A percentile compares a stretch with the other conserved stretches of the same genome.
Conservation (phyloP, 78 protist species). For the Guillardia theta region DNA sequence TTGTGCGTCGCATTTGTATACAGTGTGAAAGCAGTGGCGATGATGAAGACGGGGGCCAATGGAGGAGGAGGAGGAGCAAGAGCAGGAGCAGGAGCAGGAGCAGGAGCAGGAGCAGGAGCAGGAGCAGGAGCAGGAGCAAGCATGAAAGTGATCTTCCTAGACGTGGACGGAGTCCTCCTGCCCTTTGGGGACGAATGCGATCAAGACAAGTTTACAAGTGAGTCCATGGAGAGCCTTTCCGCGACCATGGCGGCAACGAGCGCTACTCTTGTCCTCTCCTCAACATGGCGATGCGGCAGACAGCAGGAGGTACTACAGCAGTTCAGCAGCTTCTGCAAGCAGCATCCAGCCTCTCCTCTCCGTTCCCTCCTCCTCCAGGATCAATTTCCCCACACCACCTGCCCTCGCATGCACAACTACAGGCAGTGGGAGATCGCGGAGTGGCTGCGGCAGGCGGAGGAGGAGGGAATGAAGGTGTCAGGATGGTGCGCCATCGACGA, state of each 20-base stretch:
- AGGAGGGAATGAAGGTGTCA: neutral
- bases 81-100: no score
- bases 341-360: neutral
- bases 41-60: no score
- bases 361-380: neutral
- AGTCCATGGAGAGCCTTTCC: neutral
- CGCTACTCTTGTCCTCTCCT: neutral
- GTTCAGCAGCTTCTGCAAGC: neutral
- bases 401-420: neutral
- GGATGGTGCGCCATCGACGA: slow-evolving; percentile 5
- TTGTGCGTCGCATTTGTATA: no score
- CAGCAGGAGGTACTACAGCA: neutral
- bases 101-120: no score
- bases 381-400: neutral
- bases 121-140: no score
- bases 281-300: neutral
- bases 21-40: no score
- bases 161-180: neutral
- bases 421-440: neutral
- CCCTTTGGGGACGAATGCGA: neutral
- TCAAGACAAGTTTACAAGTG: neutral
- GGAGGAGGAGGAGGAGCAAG: no score
- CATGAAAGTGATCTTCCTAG: neutral
- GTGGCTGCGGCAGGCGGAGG: neutral
- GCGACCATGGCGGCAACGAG: neutral